Conservation (phyloP, 2,329 filamentous ascomycete species). For the Colletotrichum sp. region DNA sequence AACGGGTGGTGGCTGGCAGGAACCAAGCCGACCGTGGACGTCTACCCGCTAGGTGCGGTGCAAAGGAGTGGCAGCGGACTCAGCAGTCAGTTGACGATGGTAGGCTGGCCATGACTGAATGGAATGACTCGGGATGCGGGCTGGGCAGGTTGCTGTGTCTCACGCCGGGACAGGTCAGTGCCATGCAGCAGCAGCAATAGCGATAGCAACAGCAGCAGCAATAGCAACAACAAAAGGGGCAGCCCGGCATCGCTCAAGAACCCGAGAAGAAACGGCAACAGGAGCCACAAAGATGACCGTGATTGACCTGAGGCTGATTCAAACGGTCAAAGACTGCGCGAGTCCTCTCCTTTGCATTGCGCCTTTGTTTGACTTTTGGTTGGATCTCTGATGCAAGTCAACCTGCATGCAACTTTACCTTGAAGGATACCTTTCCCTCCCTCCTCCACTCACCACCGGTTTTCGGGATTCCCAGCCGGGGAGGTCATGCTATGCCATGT, state of each 20-base stretch:
- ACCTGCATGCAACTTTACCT: not conserved
- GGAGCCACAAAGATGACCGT: not conserved
- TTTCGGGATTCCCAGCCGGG: not conserved
- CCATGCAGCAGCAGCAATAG: not conserved
- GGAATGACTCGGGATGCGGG: constrained; percentile 10
- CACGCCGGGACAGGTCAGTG: constrained; percentile 12
- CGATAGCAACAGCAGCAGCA: not conserved
- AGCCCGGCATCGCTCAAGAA: not conserved
- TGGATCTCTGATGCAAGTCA: not conserved
- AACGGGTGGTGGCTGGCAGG: constrained; percentile 1
- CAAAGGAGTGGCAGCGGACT: not conserved
- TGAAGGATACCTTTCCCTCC: not conserved
- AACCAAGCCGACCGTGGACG: not conserved
- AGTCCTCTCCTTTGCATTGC: not conserved
- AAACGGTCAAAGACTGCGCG: not conserved
- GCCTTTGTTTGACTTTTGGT: not conserved
- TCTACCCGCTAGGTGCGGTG: not conserved
- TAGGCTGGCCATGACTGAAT: not conserved
- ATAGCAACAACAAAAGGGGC: not conserved
- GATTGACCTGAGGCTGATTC: not conserved
- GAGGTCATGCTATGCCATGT: not conserved
- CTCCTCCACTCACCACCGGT: not conserved
- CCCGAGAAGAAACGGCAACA: not conserved
- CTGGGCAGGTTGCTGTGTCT: not conserved
- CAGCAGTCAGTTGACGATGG: not conserved